Evolutionary conservation across 768 basidiomycete genomes (phyloP).

Genomic region (Naganishia friedmannii): DNA sequence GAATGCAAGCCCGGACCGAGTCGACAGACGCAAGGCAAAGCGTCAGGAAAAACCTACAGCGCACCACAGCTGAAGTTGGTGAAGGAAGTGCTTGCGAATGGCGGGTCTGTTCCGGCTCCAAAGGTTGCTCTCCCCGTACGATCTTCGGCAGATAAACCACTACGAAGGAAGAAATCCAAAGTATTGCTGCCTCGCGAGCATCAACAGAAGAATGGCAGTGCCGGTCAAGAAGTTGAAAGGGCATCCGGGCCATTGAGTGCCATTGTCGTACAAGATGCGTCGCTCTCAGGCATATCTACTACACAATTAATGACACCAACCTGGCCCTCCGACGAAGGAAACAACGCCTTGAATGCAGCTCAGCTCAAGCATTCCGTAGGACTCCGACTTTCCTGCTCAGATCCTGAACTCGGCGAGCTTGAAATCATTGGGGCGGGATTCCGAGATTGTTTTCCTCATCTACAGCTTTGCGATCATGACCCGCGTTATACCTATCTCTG

Average conservation of each 20-base stretch:
- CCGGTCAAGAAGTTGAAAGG: background rate
- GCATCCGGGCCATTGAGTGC: background rate
- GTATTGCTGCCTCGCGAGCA: background rate
- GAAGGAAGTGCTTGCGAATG: background rate
- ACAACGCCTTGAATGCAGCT: background rate
- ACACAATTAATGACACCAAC: background rate
- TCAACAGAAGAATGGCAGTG: background rate
- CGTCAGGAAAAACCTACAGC: background rate
- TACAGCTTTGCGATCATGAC: constrained; percentile 1
- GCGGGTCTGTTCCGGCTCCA: background rate
- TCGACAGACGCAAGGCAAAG: background rate
- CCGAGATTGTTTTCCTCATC: background rate
- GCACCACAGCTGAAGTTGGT: background rate
- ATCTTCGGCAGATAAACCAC: background rate
- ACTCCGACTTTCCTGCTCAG: background rate
- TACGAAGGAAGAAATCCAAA: background rate
- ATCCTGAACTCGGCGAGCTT: background rate
- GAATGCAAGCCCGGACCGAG: background rate
- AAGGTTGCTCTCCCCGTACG: background rate
- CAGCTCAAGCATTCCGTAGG: background rate
- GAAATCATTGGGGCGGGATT: background rate
- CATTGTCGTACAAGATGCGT: too few relatives aligned
- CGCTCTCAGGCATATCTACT: too few relatives aligned
- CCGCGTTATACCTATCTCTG: background rate
- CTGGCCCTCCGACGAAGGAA: background rate